These are phyloP conservation scores for Candida ortonii DNA, from an alignment of 805 yeast genomes.

Conservation along the genomic window DNA sequence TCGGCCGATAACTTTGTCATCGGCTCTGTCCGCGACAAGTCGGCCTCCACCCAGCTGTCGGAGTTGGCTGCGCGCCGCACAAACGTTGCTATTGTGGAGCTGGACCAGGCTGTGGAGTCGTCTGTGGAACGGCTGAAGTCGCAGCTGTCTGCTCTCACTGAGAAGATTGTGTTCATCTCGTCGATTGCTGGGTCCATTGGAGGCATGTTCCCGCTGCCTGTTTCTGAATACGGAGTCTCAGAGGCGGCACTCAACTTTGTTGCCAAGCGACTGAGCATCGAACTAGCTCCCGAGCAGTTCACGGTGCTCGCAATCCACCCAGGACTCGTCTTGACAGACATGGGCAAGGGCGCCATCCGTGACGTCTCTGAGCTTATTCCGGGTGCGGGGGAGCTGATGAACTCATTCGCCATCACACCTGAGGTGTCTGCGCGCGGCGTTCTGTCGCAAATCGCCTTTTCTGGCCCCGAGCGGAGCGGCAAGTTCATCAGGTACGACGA, in stretches of 20 bases:
- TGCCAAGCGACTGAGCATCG: constrained; percentile 27
- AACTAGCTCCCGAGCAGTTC: constrained; percentile 24
- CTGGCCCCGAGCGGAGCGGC: constrained; percentile 1
- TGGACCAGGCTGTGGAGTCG: constrained; percentile 21
- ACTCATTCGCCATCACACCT: constrained; percentile 1
- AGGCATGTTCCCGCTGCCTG: constrained; percentile 20
- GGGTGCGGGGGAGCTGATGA: background rate
- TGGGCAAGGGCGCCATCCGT: too few species aligned
- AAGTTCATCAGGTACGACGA: constrained; percentile 21
- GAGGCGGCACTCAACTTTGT: constrained; percentile 36
- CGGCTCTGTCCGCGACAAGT: constrained; percentile 13
- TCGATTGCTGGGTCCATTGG: constrained; percentile 30
- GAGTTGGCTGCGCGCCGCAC: constrained; percentile 12
- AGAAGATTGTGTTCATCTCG: constrained; percentile 31
- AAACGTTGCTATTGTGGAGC: constrained; percentile 23
- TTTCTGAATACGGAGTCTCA: constrained; percentile 33
- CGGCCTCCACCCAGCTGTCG: constrained; percentile 15
- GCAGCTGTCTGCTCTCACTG: constrained; percentile 16
- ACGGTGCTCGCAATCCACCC: constrained; percentile 8
- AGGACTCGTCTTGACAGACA: constrained; percentile 10
- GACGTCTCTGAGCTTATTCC: background rate
- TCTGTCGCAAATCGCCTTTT: background rate
- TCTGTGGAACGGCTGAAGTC: constrained; percentile 19
- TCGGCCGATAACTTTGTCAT: constrained; percentile 23
- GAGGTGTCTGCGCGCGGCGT: background rate